Evolutionary conservation across 805 yeast genomes (phyloP).

Genomic region (Suhomyces sp.): DNA sequence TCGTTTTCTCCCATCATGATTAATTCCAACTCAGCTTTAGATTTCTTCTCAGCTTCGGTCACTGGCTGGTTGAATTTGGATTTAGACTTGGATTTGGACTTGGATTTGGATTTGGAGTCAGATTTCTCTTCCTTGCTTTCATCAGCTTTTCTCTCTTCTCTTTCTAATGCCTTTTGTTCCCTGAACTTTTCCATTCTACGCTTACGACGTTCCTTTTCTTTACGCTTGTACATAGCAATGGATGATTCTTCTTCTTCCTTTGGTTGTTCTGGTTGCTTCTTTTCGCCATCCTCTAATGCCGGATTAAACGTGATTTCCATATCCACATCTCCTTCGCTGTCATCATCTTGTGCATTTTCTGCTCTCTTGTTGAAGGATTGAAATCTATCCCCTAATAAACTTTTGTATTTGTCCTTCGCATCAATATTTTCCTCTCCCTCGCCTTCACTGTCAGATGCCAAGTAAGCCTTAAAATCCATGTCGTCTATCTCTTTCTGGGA

Average conservation of each 20-base stretch:
- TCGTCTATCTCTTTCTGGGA: conserved; percentile 85
- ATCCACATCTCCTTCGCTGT: conserved; percentile 68
- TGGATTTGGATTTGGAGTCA: not conserved
- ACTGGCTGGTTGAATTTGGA: conserved; percentile 6
- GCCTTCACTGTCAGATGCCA: conserved; percentile 74
- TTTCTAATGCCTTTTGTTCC: conserved; percentile 53
- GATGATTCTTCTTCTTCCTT: conserved; percentile 49
- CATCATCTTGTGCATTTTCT: conserved; percentile 27
- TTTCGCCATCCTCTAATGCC: conserved; percentile 54
- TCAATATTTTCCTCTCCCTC: conserved; percentile 38
- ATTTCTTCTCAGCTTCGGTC: conserved; percentile 18
- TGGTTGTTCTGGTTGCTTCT: conserved; percentile 18
- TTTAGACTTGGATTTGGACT: no score
- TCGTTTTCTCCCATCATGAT: conserved; percentile 61
- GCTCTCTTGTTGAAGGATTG: conserved; percentile 23
- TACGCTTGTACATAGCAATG: conserved; percentile 75
- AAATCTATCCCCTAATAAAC: conserved; percentile 49
- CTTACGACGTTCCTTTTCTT: conserved; percentile 90
- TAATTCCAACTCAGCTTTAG: conserved; percentile 68
- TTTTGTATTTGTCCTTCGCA: conserved; percentile 59
- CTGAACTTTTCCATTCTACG: conserved; percentile 76
- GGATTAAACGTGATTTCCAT: conserved; percentile 97
- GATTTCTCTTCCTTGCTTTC: conserved; percentile 23
- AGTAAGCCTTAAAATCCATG: conserved; percentile 88
- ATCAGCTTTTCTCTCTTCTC: no score